A percentile compares a stretch with the other conserved stretches of the same genome.
Conservation (phyloP, 352 stramenopile genomes). For the Pythium plurisporium region DNA sequence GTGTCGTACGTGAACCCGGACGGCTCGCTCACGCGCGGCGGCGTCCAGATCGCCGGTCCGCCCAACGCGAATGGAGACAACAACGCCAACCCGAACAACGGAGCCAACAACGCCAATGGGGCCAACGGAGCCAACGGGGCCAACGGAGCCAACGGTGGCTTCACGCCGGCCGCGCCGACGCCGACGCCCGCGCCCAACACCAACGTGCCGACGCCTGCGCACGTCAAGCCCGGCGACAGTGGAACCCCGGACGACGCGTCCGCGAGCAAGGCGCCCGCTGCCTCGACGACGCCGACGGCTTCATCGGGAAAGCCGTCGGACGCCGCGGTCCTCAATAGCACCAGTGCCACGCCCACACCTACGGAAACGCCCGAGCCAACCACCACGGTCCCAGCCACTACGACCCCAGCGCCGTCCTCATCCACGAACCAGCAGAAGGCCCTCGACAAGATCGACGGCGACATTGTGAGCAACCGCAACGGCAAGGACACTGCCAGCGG, state of each 20-base stretch:
- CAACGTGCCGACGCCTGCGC: conserved; percentile 16
- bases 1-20: conserved; percentile 72
- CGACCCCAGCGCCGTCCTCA: not conserved
- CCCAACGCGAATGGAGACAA: conserved; percentile 7
- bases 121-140: not conserved
- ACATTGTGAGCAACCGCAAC: conserved; percentile 12
- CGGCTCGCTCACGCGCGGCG: conserved; percentile 50
- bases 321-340: not conserved
- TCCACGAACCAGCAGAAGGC: conserved; percentile 29
- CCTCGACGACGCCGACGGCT: conserved; percentile 5
- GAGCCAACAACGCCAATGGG: not conserved
- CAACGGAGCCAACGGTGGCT: conserved; percentile 4
- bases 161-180: not conserved
- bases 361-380: not conserved
- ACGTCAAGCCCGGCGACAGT: conserved; percentile 17
- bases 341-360: not conserved
- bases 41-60: conserved; percentile 26
- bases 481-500: not conserved
- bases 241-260: not conserved
- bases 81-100: not conserved
- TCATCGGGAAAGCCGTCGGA: conserved; percentile 17
- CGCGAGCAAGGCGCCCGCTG: not conserved
- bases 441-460: conserved; percentile 32
- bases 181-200: not conserved
- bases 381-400: not conserved